Evolutionary conservation across 257 asterid genomes (phyloP).

Genomic region (Vinca minor): DNA sequence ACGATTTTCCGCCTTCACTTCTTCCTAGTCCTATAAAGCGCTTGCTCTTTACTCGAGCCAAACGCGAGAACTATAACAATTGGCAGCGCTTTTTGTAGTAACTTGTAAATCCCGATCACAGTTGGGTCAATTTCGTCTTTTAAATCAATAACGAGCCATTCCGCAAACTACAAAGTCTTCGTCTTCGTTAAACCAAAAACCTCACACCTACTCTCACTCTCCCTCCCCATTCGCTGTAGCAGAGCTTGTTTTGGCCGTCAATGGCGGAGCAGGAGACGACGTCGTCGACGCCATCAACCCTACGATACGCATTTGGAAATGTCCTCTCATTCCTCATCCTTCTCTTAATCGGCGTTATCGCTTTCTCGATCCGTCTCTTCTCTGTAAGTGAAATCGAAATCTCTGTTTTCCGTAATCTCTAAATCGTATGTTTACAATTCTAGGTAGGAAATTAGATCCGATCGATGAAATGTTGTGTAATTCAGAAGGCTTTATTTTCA

Average conservation of each 20-base stretch:
- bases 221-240: not conserved
- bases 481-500: not conserved
- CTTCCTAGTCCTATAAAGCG: not conserved
- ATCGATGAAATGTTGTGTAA: conserved; percentile 12
- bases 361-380: conserved; percentile 98
- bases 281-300: conserved; percentile 24
- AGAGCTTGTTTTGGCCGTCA: too few species aligned
- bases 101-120: not conserved
- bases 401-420: not conserved
- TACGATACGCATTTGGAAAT: conserved; percentile 66
- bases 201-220: not conserved
- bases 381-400: conserved; percentile 49
- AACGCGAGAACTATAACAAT: not conserved
- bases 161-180: not conserved
- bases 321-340: conserved; percentile 68
- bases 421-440: not conserved
- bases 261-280: conserved; percentile 25
- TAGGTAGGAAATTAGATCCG: conserved; percentile 16
- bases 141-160: not conserved
- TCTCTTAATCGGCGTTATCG: conserved; percentile 76
- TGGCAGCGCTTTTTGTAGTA: not conserved
- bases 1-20: not conserved
- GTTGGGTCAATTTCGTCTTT: conserved; percentile 3
- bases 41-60: not conserved
- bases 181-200: not conserved